A percentile compares a stretch with the other conserved stretches of the same genome.
These are phyloP conservation scores for Ormosia semicastrata DNA, from an alignment of 306 rosid genomes.

Conservation along the genomic window DNA sequence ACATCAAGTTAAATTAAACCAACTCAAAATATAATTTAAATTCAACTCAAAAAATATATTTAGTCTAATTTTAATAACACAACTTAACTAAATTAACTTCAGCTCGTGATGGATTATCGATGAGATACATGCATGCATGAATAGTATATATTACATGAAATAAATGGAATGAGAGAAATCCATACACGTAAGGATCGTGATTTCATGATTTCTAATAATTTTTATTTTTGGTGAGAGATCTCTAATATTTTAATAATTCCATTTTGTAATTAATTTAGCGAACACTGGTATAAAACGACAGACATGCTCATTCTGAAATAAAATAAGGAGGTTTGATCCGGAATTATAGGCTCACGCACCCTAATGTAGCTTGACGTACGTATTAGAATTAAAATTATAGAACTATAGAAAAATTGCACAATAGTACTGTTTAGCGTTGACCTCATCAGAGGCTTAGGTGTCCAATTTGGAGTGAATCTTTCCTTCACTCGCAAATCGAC, in stretches of 20 bases:
- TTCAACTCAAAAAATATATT: too few relatives aligned
- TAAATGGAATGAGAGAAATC: neutral
- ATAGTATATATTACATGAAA: neutral
- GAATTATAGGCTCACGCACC: slow-evolving; percentile 60
- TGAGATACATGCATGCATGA: neutral
- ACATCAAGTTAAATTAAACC: too few relatives aligned
- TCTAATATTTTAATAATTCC: neutral
- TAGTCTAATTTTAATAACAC: too few relatives aligned
- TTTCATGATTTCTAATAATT: neutral
- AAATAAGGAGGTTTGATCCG: slow-evolving; percentile 63
- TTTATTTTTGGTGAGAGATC: neutral
- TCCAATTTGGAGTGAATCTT: slow-evolving; percentile 43
- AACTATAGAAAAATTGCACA: slow-evolving; percentile 28
- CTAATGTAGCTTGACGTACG: slow-evolving; percentile 41
- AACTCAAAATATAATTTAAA: too few relatives aligned
- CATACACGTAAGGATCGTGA: neutral
- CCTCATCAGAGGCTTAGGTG: slow-evolving; percentile 36
- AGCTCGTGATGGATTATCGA: too few relatives aligned
- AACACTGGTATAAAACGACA: slow-evolving; percentile 47
- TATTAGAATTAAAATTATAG: slow-evolving; percentile 10
- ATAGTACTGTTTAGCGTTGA: slow-evolving; percentile 54
- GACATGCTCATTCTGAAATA: slow-evolving; percentile 75
- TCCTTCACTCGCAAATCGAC: neutral
- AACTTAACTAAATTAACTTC: too few relatives aligned
- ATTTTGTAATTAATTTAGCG: neutral